These are phyloP conservation scores for Cyclotella distinguenda DNA, from an alignment of 108 stramenopile species.

Conservation along the genomic window DNA sequence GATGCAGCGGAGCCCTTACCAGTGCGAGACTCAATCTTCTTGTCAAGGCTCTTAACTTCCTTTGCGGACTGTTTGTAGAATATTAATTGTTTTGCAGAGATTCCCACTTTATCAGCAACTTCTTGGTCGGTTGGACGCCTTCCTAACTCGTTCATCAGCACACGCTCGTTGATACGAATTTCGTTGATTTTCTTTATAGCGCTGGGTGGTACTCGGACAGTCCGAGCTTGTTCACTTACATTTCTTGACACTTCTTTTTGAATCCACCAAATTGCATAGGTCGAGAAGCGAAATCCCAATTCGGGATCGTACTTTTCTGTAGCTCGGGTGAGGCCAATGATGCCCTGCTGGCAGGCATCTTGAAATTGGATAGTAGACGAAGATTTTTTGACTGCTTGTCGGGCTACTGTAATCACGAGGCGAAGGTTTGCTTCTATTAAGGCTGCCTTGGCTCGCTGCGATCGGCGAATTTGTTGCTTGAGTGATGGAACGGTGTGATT, in stretches of 20 bases:
- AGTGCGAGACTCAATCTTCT: slow-evolving; percentile 41
- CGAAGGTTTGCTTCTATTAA: slow-evolving; percentile 66
- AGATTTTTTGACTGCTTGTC: slow-evolving; percentile 53
- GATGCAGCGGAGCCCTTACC: slow-evolving; percentile 47
- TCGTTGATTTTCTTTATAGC: slow-evolving; percentile 64
- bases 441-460: slow-evolving; percentile 63
- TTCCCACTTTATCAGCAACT: slow-evolving; percentile 58
- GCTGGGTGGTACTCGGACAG: slow-evolving; percentile 66
- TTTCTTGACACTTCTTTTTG: slow-evolving; percentile 71
- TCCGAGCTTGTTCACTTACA: slow-evolving; percentile 67
- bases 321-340: slow-evolving; percentile 74
- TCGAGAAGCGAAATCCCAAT: slow-evolving; percentile 79
- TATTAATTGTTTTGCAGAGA: slow-evolving; percentile 55
- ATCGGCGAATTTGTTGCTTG: slow-evolving; percentile 59
- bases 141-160: slow-evolving; percentile 51
- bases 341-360: slow-evolving; percentile 86
- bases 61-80: slow-evolving; percentile 51
- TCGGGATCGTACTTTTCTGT: slow-evolving; percentile 85
- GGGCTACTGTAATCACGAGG: slow-evolving; percentile 70
- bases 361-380: slow-evolving; percentile 53
- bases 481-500: slow-evolving; percentile 52
- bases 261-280: slow-evolving; percentile 90
- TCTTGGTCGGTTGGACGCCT: slow-evolving; percentile 64
- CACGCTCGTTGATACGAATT: slow-evolving; percentile 52
- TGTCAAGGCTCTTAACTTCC: slow-evolving; percentile 57